Conservation (phyloP, 768 basidiomycete genomes). For the Amanita pallidorosea region DNA sequence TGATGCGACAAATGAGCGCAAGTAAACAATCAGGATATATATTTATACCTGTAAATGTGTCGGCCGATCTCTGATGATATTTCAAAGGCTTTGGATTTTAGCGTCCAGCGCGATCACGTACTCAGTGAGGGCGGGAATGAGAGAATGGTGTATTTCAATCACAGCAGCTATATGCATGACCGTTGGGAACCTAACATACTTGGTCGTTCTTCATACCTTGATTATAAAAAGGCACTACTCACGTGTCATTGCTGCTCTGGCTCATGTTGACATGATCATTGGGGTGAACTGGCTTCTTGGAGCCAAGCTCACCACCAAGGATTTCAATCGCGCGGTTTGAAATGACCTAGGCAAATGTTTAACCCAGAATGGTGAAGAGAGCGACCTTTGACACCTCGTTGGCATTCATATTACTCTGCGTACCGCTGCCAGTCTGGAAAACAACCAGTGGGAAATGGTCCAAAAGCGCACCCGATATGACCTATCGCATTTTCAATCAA, state of each 20-base stretch:
- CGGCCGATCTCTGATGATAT: constrained; percentile 98
- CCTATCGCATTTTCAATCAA: constrained; percentile 33
- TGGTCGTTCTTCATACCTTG: neutral
- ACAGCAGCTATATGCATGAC: constrained; percentile 98
- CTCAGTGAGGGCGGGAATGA: constrained; percentile 80
- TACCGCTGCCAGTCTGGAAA: constrained; percentile 98
- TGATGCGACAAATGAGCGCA: constrained; percentile 19
- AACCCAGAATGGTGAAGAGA: neutral
- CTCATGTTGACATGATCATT: constrained; percentile 99
- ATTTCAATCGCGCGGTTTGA: constrained; percentile 97
- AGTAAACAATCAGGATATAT: neutral
- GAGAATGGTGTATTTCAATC: constrained; percentile 65
- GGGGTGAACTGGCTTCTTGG: constrained; percentile 95
- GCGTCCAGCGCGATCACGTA: constrained; percentile 76
- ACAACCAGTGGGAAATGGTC: constrained; percentile 98
- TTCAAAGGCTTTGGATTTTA: constrained; percentile 76
- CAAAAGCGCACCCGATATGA: constrained; percentile 88
- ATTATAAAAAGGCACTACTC: constrained; percentile 18
- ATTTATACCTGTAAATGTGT: constrained; percentile 75
- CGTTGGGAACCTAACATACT: constrained; percentile 75
- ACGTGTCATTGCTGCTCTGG: constrained; percentile 98
- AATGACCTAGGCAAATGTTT: constrained; percentile 57
- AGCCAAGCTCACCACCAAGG: constrained; percentile 89
- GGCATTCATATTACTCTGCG: constrained; percentile 98
- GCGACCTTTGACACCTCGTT: constrained; percentile 58